These are phyloP conservation scores for Dothistroma pini DNA, from an alignment of 2,329 filamentous ascomycete species.

Conservation along the genomic window DNA sequence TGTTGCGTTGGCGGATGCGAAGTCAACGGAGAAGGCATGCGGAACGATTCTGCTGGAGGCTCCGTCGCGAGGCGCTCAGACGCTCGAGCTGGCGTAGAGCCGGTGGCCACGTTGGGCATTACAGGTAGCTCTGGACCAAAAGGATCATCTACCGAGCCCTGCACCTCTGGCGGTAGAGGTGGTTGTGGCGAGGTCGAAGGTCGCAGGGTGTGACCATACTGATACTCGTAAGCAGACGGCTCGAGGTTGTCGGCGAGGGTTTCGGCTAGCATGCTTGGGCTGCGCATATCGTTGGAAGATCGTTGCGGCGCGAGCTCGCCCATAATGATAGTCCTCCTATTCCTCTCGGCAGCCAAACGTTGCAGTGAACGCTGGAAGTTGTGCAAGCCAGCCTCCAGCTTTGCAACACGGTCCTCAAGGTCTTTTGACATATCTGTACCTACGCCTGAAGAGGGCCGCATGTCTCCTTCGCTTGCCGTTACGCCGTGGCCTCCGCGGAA, in stretches of 20 bases:
- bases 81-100: not conserved
- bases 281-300: slow-evolving; percentile 23
- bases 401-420: slow-evolving; percentile 35
- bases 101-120: not conserved
- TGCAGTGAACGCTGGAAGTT: slow-evolving; percentile 34
- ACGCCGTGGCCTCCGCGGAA: slow-evolving; percentile 6
- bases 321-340: slow-evolving; percentile 32
- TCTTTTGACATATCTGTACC: slow-evolving; percentile 26
- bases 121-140: slow-evolving; percentile 12
- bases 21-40: slow-evolving; percentile 7
- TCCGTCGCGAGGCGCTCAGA: slow-evolving; percentile 8
- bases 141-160: slow-evolving; percentile 12
- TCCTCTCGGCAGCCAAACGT: slow-evolving; percentile 31
- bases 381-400: slow-evolving; percentile 34
- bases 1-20: slow-evolving; percentile 9
- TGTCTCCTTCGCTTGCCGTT: slow-evolving; percentile 12
- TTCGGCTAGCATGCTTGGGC: slow-evolving; percentile 36
- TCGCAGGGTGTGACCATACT: slow-evolving; percentile 22
- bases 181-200: slow-evolving; percentile 24
- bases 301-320: slow-evolving; percentile 20
- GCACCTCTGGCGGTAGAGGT: slow-evolving; percentile 17
- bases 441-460: slow-evolving; percentile 13
- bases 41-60: slow-evolving; percentile 4
- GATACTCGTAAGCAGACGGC: slow-evolving; percentile 23
- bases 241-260: slow-evolving; percentile 24